phyloP scores from a whole-genome alignment of 1,284 basidiomycete genomes.

The Sanghuangporus baumii region DNA sequence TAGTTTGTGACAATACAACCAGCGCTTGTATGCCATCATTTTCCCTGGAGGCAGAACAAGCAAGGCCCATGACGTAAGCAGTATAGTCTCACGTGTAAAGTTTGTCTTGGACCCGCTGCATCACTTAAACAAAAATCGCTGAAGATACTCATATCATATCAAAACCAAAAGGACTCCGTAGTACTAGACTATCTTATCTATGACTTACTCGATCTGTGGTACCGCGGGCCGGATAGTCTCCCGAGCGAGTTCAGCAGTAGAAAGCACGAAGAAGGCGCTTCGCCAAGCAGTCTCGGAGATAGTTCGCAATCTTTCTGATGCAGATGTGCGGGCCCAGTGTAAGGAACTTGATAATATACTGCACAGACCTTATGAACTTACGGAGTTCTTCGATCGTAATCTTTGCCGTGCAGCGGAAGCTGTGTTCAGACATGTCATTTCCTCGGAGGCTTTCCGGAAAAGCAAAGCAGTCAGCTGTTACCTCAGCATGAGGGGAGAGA shows the following conservation, averaged over 20 bases:
- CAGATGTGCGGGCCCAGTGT: constrained; percentile 60
- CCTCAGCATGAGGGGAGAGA: constrained; percentile 69
- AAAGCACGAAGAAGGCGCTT: constrained; percentile 40
- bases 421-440: constrained; percentile 42
- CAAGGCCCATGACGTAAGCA: no score
- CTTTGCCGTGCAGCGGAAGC: constrained; percentile 39
- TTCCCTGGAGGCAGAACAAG: no score
- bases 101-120: no score
- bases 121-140: no score
- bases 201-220: background rate
- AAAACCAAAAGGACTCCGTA: no score
- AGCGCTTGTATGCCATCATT: no score
- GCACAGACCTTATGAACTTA: background rate
- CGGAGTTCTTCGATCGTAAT: constrained; percentile 7
- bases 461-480: constrained; percentile 62
- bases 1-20: no score
- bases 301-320: constrained; percentile 38
- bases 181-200: background rate
- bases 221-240: background rate
- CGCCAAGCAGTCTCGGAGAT: constrained; percentile 42
- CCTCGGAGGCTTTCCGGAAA: constrained; percentile 44
- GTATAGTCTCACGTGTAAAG: no score
- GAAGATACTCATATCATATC: no score
- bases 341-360: background rate
- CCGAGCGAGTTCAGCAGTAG: background rate